phyloP scores from a whole-genome alignment of 176 grass and related monocot species.

The Thalia dealbata region DNA sequence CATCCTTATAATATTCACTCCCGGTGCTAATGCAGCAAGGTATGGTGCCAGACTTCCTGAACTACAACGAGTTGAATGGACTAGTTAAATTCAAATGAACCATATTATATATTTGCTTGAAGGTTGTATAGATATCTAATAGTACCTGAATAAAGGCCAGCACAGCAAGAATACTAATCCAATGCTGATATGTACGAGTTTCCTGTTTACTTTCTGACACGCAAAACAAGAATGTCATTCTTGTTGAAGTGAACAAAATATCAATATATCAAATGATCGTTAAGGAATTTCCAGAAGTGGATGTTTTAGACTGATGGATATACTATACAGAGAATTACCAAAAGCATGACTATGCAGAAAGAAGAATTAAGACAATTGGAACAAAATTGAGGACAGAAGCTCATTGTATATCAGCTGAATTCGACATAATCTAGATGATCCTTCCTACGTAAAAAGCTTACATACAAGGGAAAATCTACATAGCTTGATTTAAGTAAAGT shows the following conservation, averaged over 20 bases:
- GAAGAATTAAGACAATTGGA: background rate
- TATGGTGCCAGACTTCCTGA: conserved; percentile 45
- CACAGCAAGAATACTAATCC: conserved; percentile 55
- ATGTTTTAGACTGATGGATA: background rate
- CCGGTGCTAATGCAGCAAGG: conserved; percentile 40
- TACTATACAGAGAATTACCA: background rate
- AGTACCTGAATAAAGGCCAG: conserved; percentile 84
- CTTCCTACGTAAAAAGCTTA: background rate
- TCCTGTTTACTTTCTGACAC: conserved; percentile 65
- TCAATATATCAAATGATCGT: background rate
- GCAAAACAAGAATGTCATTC: background rate
- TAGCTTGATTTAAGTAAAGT: too few species aligned
- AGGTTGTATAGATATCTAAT: background rate
- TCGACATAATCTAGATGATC: background rate
- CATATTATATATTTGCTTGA: background rate
- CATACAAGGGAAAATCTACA: too few species aligned
- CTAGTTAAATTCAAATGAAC: background rate
- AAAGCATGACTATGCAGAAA: background rate
- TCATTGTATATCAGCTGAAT: background rate
- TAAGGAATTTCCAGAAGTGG: background rate
- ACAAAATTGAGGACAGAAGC: background rate
- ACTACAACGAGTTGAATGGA: conserved; percentile 23
- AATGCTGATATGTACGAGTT: conserved; percentile 60
- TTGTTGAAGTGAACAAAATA: background rate
- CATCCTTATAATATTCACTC: conserved; percentile 55